Percentiles rank a stretch among this genome's conserved stretches.
Conservation (phyloP, 2,329 filamentous ascomycete species). For the Periconia digitata region DNA sequence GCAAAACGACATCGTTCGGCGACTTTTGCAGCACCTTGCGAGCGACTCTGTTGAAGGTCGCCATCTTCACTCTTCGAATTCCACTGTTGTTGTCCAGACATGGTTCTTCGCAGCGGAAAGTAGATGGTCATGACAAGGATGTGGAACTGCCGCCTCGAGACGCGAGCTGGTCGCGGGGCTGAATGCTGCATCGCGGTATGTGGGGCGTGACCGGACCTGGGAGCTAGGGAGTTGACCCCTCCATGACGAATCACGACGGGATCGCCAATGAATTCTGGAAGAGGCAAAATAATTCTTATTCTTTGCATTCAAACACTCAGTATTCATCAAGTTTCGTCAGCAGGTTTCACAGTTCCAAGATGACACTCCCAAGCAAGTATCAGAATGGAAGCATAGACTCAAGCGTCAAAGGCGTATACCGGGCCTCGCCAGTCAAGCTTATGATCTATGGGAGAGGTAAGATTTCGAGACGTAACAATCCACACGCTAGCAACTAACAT, state of each 20-base stretch:
- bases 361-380: constrained; percentile 38
- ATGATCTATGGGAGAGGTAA: constrained; percentile 41
- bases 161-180: constrained; percentile 32
- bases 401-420: constrained; percentile 34
- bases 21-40: constrained; percentile 76
- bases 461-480: neutral
- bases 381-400: constrained; percentile 39
- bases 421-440: constrained; percentile 40
- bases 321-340: neutral
- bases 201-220: constrained; percentile 27
- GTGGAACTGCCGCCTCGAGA: constrained; percentile 25
- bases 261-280: constrained; percentile 3
- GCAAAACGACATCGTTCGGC: constrained; percentile 93
- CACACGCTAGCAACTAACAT: neutral
- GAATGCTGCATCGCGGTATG: constrained; percentile 13
- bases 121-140: constrained; percentile 6
- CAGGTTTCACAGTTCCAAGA: constrained; percentile 9
- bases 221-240: constrained; percentile 19
- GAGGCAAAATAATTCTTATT: neutral
- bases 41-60: constrained; percentile 30
- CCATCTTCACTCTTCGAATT: constrained; percentile 19
- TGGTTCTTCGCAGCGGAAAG: constrained; percentile 3
- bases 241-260: constrained; percentile 26
- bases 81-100: constrained; percentile 8
- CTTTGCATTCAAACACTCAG: neutral